Evolutionary conservation across 164 flowering plant species (phyloP).

Genomic region (Macadamia tetraphylla): DNA sequence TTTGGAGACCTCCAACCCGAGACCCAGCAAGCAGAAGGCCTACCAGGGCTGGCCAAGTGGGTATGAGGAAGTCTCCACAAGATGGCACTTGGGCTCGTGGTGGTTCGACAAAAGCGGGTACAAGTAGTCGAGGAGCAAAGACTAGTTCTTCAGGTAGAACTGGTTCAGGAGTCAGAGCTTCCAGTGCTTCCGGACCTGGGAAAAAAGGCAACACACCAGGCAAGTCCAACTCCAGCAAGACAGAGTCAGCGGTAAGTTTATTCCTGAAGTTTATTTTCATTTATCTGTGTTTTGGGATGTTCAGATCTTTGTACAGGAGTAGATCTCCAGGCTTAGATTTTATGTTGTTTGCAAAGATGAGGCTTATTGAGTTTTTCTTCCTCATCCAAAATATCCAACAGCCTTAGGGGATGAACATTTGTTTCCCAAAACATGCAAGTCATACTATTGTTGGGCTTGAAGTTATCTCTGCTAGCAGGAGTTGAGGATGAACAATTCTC

Average conservation of each 20-base stretch:
- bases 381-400: too few species aligned
- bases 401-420: too few species aligned
- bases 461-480: too few species aligned
- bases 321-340: too few species aligned
- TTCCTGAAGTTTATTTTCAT: neutral
- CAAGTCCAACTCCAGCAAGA: constrained; percentile 50
- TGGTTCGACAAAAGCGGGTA: constrained; percentile 46
- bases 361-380: too few species aligned
- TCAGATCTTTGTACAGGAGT: too few species aligned
- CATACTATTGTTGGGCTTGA: too few species aligned
- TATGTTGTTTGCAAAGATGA: too few species aligned
- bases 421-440: too few species aligned
- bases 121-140: constrained; percentile 75
- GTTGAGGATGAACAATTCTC: too few species aligned
- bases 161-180: constrained; percentile 64
- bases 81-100: constrained; percentile 91
- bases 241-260: constrained; percentile 46
- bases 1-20: constrained; percentile 95
- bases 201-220: constrained; percentile 56
- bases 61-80: constrained; percentile 70
- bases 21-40: constrained; percentile 65
- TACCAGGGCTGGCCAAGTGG: constrained; percentile 65
- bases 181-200: constrained; percentile 50
- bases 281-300: too few species aligned
- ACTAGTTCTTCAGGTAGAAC: constrained; percentile 48